Conservation (phyloP, 495 filamentous ascomycete species). For the Tirmania nivea region DNA sequence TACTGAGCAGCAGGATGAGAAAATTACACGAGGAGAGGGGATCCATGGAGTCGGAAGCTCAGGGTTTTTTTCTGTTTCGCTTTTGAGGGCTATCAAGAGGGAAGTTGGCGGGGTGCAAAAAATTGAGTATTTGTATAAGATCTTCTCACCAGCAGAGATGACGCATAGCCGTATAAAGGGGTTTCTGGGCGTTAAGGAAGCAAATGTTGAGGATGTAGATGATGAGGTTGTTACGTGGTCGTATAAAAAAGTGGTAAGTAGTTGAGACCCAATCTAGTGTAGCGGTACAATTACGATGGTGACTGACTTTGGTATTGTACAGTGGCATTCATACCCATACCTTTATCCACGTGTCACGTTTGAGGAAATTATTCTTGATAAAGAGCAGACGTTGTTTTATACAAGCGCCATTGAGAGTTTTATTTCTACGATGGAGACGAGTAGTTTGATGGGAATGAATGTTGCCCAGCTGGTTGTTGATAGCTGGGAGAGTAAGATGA, state of each 20-base stretch:
- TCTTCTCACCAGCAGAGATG: constrained; percentile 47
- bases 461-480: constrained; percentile 60
- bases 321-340: constrained; percentile 70
- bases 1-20: constrained; percentile 28
- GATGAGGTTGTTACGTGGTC: constrained; percentile 7
- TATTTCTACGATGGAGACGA: constrained; percentile 97
- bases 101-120: constrained; percentile 26
- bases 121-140: constrained; percentile 76
- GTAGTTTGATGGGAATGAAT: constrained; percentile 84
- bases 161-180: constrained; percentile 16
- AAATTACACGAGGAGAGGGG: constrained; percentile 22
- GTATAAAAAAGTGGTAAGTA: background rate
- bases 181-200: constrained; percentile 18
- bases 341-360: constrained; percentile 67
- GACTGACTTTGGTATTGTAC: background rate
- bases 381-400: constrained; percentile 45
- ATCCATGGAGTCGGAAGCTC: constrained; percentile 39
- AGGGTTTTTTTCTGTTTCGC: constrained; percentile 75
- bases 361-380: constrained; percentile 49
- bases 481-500: constrained; percentile 28
- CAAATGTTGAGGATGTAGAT: constrained; percentile 4
- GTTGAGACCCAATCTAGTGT: background rate
- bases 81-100: constrained; percentile 40
- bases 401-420: constrained; percentile 87
- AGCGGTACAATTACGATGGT: background rate